A percentile compares a stretch with the other conserved stretches of the same genome.
Conservation (phyloP, 2,329 filamentous ascomycete genomes). For the Neopestalotiopsis rosae region DNA sequence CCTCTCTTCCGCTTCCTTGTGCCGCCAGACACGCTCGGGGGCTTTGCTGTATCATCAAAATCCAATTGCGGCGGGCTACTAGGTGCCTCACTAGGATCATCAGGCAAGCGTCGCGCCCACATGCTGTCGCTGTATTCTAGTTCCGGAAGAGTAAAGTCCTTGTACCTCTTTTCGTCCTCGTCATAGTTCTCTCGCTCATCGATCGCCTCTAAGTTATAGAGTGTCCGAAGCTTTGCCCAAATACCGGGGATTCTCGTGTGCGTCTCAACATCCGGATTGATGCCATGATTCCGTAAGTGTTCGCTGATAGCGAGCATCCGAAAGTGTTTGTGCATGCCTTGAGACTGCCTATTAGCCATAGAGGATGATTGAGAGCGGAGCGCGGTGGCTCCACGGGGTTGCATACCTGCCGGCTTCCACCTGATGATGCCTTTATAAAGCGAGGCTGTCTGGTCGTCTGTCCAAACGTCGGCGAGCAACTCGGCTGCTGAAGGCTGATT, state of each 20-base stretch:
- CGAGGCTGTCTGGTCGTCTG: conserved; percentile 91
- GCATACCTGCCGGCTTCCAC: conserved; percentile 90
- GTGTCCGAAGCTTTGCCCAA: conserved; percentile 82
- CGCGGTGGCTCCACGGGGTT: neutral
- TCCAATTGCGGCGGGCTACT: conserved; percentile 53
- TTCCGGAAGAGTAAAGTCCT: conserved; percentile 68
- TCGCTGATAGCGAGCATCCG: conserved; percentile 87
- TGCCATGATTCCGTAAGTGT: conserved; percentile 79
- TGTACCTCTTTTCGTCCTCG: conserved; percentile 65
- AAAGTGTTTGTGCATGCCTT: conserved; percentile 84
- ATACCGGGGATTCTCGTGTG: conserved; percentile 92
- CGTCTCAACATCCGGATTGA: conserved; percentile 69
- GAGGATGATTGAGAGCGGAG: neutral
- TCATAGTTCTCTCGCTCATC: conserved; percentile 79
- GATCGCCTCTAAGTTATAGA: conserved; percentile 86
- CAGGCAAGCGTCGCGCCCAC: conserved; percentile 51
- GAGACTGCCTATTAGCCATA: neutral
- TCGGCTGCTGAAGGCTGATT: conserved; percentile 45
- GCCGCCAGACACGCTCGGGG: conserved; percentile 25
- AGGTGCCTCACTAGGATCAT: conserved; percentile 52
- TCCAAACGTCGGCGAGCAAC: conserved; percentile 77
- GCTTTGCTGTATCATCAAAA: conserved; percentile 29
- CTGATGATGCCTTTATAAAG: conserved; percentile 91
- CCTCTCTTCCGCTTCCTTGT: conserved; percentile 50
- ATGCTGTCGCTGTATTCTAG: conserved; percentile 48